A percentile compares a stretch with the other conserved stretches of the same genome.
Evolutionary conservation across 2,329 filamentous ascomycete species (phyloP).

Genomic region (Immersiporthe knoxdaviesiana): DNA sequence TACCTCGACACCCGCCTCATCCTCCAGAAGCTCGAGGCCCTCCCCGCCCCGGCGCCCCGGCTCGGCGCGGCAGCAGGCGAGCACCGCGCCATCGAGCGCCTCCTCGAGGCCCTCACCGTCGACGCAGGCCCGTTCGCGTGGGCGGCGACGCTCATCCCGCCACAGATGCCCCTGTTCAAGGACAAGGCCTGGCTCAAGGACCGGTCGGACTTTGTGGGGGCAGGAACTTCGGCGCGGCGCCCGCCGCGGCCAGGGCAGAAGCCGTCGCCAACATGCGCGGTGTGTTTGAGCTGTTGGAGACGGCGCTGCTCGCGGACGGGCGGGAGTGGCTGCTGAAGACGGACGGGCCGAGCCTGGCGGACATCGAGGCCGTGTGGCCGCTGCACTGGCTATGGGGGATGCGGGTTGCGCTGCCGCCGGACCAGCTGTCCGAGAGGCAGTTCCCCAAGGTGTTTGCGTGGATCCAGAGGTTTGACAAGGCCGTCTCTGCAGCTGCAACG

Average conservation of each 20-base stretch:
- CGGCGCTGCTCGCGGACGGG: conserved; percentile 65
- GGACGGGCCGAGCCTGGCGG: conserved; percentile 58
- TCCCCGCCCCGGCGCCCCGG: conserved; percentile 50
- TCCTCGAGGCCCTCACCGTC: conserved; percentile 59
- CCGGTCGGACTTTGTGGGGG: conserved; percentile 44
- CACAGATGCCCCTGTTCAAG: conserved; percentile 54
- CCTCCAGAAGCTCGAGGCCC: conserved; percentile 62
- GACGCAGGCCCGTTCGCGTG: conserved; percentile 61
- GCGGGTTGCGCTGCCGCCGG: conserved; percentile 56
- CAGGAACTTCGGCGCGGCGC: conserved; percentile 33
- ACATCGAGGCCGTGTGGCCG: conserved; percentile 71
- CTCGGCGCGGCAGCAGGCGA: conserved; percentile 44
- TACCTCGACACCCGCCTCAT: conserved; percentile 74
- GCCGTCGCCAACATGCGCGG: conserved; percentile 58
- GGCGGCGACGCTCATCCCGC: conserved; percentile 60
- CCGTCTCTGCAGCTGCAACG: conserved; percentile 47
- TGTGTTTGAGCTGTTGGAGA: conserved; percentile 63
- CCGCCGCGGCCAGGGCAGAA: conserved; percentile 48
- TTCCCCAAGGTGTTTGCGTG: conserved; percentile 67
- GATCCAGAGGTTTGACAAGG: conserved; percentile 62
- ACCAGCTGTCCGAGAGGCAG: conserved; percentile 52
- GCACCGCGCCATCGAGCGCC: conserved; percentile 52
- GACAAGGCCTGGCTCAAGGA: conserved; percentile 65
- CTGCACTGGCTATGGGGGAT: conserved; percentile 67
- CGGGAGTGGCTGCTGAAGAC: conserved; percentile 65